These are phyloP conservation scores for Baudoinia panamericana DNA, from an alignment of 495 filamentous ascomycete genomes.

Conservation along the genomic window DNA sequence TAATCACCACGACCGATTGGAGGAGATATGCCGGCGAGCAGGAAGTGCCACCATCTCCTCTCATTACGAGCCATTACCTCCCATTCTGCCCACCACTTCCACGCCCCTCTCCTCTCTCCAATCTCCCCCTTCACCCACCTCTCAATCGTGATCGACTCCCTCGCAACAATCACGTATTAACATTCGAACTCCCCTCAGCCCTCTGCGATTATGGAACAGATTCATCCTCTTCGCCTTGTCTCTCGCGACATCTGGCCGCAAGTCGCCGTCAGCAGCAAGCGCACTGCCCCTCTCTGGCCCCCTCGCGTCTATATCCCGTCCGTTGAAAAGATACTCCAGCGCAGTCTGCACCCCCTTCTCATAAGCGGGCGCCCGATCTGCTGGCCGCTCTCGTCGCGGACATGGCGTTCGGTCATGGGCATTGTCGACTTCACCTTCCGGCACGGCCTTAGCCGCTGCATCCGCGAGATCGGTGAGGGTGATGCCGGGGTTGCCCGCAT, in stretches of 20 bases:
- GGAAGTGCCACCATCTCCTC: no score
- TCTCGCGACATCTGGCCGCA: conserved; percentile 2
- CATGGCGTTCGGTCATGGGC: conserved; percentile 14
- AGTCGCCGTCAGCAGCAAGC: conserved; percentile 8
- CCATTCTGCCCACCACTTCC: no score
- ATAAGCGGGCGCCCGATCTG: conserved; percentile 9
- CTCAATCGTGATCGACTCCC: conserved; percentile 18
- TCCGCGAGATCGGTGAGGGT: conserved; percentile 23
- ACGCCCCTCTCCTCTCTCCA: no score
- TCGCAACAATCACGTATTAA: conserved; percentile 28
- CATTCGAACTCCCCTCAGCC: conserved; percentile 28
- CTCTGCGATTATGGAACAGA: conserved; percentile 26
- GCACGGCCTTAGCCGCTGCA: conserved; percentile 18
- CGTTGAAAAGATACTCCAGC: not conserved
- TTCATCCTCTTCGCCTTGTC: conserved; percentile 26
- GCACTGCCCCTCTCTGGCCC: conserved; percentile 2
- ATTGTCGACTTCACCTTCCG: conserved; percentile 25
- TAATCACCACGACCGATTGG: no score
- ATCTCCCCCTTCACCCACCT: conserved; percentile 6
- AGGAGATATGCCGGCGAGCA: no score
- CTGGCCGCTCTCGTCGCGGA: conserved; percentile 4
- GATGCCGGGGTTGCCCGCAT: conserved; percentile 8
- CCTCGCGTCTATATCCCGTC: not conserved
- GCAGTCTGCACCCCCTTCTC: conserved; percentile 10
- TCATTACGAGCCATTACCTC: no score